phyloP scores from a whole-genome alignment of 768 basidiomycete species.

The Psilocybe azurescens region DNA sequence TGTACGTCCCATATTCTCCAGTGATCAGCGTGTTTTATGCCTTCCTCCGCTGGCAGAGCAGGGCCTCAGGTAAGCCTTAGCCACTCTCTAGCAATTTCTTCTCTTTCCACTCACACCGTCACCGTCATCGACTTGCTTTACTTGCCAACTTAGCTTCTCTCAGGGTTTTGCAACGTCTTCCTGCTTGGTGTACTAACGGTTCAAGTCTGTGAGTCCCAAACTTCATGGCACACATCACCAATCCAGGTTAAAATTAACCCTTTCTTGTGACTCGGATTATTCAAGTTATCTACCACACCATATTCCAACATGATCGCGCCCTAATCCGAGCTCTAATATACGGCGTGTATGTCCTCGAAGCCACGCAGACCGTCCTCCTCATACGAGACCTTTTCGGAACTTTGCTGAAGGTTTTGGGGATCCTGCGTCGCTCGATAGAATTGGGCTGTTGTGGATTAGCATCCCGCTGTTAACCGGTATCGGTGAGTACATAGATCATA shows the following conservation, averaged over 20 bases:
- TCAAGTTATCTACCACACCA: slow-evolving; percentile 6
- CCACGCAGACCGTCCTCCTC: slow-evolving; percentile 8
- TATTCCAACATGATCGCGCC: not conserved
- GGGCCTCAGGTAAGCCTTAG: not conserved
- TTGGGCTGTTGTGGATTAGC: slow-evolving; percentile 10
- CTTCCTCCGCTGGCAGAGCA: not conserved
- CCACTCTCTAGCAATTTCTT: not conserved
- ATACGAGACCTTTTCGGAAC: not conserved
- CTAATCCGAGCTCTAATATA: not conserved
- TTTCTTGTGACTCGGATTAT: too few species aligned
- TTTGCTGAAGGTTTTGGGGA: slow-evolving; percentile 8
- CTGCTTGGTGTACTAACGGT: slow-evolving; percentile 2
- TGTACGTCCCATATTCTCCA: not conserved
- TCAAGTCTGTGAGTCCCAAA: slow-evolving; percentile 6
- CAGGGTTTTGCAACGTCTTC: not conserved
- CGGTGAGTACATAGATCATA: not conserved
- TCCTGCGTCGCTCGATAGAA: not conserved
- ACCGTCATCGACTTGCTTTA: not conserved
- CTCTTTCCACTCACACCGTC: not conserved
- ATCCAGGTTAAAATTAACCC: too few species aligned
- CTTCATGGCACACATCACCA: not conserved
- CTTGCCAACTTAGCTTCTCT: not conserved
- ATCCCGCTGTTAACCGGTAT: slow-evolving; percentile 12
- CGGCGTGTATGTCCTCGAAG: slow-evolving; percentile 6
- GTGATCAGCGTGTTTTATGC: not conserved